Conservation (phyloP, 2,329 filamentous ascomycete species). For the Penicillium sp. region DNA sequence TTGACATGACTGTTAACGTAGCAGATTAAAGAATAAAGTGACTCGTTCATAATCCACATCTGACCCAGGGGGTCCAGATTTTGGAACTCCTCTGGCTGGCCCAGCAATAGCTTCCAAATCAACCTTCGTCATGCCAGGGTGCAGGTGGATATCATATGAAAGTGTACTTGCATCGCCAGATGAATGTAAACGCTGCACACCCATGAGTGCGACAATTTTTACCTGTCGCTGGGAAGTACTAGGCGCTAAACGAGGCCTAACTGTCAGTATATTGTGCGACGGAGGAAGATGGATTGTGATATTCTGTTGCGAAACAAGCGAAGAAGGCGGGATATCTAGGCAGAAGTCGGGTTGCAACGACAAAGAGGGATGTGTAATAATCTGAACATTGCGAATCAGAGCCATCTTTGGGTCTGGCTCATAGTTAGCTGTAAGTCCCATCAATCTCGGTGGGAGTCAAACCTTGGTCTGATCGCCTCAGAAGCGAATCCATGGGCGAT, state of each 20-base stretch:
- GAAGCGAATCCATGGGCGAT: constrained; percentile 41
- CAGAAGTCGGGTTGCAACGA: constrained; percentile 61
- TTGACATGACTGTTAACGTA: constrained; percentile 44
- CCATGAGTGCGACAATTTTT: constrained; percentile 71
- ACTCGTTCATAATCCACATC: constrained; percentile 70
- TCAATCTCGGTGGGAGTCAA: background rate
- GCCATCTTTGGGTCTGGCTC: constrained; percentile 57
- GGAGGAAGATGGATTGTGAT: constrained; percentile 68
- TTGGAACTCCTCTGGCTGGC: constrained; percentile 58
- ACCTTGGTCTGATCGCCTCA: constrained; percentile 50
- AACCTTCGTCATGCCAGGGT: constrained; percentile 71
- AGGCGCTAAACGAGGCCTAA: constrained; percentile 64
- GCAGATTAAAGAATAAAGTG: constrained; percentile 70
- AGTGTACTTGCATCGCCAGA: constrained; percentile 55
- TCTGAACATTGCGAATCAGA: constrained; percentile 63
- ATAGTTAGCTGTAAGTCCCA: background rate
- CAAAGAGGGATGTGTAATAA: constrained; percentile 67
- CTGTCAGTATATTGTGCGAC: constrained; percentile 67
- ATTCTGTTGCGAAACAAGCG: constrained; percentile 66
- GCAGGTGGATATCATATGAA: constrained; percentile 72
- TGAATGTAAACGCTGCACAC: constrained; percentile 59
- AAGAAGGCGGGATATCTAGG: constrained; percentile 64
- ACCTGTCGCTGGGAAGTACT: constrained; percentile 67
- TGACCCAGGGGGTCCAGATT: constrained; percentile 57
- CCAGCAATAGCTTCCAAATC: constrained; percentile 75